Evolutionary conservation across 306 rosid genomes (phyloP).

Genomic region (Cicer judaicum): DNA sequence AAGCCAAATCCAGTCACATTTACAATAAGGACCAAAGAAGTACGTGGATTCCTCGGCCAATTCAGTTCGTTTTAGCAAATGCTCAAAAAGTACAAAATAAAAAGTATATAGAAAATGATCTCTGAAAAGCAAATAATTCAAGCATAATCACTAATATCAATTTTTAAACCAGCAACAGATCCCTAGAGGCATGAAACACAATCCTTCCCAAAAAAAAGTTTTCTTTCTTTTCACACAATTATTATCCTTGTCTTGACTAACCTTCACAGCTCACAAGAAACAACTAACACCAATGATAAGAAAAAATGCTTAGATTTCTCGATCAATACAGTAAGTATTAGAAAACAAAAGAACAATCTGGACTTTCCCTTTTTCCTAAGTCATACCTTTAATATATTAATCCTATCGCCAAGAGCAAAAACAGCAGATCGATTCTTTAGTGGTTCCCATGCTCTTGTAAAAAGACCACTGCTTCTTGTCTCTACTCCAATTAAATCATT

Average conservation of each 20-base stretch:
- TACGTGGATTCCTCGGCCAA: not conserved
- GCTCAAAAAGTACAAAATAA: not conserved
- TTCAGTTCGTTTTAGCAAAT: too few relatives aligned
- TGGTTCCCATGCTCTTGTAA: slow-evolving; percentile 86
- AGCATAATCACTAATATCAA: slow-evolving; percentile 15
- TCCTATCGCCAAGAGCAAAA: slow-evolving; percentile 92
- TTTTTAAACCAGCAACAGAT: slow-evolving; percentile 23
- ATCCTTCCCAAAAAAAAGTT: not conserved
- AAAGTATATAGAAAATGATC: not conserved
- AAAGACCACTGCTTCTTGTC: slow-evolving; percentile 81
- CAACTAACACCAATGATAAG: not conserved
- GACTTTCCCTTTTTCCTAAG: slow-evolving; percentile 13
- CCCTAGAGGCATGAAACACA: not conserved
- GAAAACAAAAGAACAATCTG: slow-evolving; percentile 34
- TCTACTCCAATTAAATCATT: slow-evolving; percentile 97
- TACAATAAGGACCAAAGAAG: slow-evolving; percentile 2
- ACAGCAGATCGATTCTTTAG: slow-evolving; percentile 97
- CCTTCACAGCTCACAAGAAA: slow-evolving; percentile 27
- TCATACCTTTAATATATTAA: slow-evolving; percentile 76
- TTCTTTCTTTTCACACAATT: not conserved
- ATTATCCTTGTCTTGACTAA: slow-evolving; percentile 17
- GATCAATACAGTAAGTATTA: slow-evolving; percentile 28
- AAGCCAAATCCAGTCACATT: slow-evolving; percentile 16
- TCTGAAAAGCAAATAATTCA: slow-evolving; percentile 36
- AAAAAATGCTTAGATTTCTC: slow-evolving; percentile 8